These are phyloP conservation scores for Brassica carinata DNA, from an alignment of 345 rosid species.

Conservation along the genomic window DNA sequence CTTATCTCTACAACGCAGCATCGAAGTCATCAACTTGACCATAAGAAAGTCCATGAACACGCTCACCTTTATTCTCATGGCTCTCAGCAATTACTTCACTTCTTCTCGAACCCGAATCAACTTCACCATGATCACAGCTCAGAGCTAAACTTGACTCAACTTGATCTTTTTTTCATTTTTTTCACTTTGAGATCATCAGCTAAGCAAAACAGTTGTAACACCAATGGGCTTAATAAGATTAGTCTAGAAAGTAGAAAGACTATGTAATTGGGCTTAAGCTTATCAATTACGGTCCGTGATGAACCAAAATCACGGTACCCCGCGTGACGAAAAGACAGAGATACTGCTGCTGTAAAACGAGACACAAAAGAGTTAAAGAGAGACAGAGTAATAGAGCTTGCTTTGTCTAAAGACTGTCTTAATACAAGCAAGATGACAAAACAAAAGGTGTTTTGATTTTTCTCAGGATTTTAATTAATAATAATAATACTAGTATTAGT, in stretches of 20 bases:
- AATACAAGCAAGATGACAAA: slow-evolving; percentile 31
- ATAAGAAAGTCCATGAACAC: not conserved
- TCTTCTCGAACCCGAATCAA: slow-evolving; percentile 20
- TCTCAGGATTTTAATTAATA: not conserved
- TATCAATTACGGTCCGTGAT: not conserved
- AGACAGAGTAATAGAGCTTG: slow-evolving; percentile 20
- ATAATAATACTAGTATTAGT: not conserved
- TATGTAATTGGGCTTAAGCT: not conserved
- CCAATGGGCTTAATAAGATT: not conserved
- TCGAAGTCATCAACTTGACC: not conserved
- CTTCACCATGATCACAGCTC: slow-evolving; percentile 30
- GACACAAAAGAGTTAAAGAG: slow-evolving; percentile 19
- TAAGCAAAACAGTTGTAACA: no score
- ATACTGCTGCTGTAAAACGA: slow-evolving; percentile 33
- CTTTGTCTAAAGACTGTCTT: slow-evolving; percentile 31
- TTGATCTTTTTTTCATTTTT: no score
- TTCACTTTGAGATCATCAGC: no score
- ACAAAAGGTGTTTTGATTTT: not conserved
- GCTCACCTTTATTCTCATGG: slow-evolving; percentile 25
- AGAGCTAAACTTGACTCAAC: slow-evolving; percentile 25
- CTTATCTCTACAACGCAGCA: not conserved
- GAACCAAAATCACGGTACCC: slow-evolving; percentile 13
- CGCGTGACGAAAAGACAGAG: slow-evolving; percentile 23
- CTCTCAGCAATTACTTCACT: not conserved
- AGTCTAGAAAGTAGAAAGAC: not conserved